A percentile compares a stretch with the other conserved stretches of the same genome.
Evolutionary conservation across 1,284 basidiomycete genomes (phyloP).

Genomic region (Moniliophthora roreri): DNA sequence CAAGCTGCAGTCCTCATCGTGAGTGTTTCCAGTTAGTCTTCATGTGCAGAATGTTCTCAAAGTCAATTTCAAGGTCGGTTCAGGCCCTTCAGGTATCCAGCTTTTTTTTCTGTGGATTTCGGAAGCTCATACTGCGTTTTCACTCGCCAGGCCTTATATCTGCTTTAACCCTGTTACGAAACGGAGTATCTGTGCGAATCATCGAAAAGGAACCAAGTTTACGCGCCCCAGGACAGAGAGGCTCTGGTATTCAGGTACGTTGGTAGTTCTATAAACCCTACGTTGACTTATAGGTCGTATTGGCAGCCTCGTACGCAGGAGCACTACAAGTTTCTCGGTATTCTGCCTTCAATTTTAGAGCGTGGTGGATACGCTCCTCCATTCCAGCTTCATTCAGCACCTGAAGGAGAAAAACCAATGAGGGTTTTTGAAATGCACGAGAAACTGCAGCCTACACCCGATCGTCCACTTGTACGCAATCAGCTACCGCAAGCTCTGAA

Average conservation of each 20-base stretch:
- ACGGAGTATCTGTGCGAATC: slow-evolving; percentile 17
- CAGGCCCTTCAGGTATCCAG: too few relatives aligned
- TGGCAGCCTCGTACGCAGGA: slow-evolving; percentile 18
- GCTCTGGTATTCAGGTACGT: slow-evolving; percentile 13
- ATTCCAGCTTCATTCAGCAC: neutral
- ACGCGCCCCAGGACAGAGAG: slow-evolving; percentile 16
- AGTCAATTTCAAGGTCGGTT: too few relatives aligned
- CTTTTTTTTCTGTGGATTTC: too few relatives aligned
- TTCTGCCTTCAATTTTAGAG: slow-evolving; percentile 8
- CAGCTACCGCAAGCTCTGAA: too few relatives aligned
- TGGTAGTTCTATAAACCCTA: neutral
- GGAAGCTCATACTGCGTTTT: too few relatives aligned
- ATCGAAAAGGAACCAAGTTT: slow-evolving; percentile 16
- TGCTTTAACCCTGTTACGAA: slow-evolving; percentile 16
- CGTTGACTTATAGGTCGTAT: neutral
- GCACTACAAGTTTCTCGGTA: slow-evolving; percentile 18
- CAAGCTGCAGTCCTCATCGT: too few relatives aligned
- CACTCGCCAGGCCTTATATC: slow-evolving; percentile 24
- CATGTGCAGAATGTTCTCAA: too few relatives aligned
- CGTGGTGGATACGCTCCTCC: neutral
- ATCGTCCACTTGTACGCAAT: too few relatives aligned
- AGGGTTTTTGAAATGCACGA: neutral
- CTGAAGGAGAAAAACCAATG: neutral
- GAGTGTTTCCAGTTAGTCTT: too few relatives aligned
- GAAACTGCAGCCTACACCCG: neutral